phyloP scores from a whole-genome alignment of 1,284 basidiomycete species.

The Porodaedalea pini region DNA sequence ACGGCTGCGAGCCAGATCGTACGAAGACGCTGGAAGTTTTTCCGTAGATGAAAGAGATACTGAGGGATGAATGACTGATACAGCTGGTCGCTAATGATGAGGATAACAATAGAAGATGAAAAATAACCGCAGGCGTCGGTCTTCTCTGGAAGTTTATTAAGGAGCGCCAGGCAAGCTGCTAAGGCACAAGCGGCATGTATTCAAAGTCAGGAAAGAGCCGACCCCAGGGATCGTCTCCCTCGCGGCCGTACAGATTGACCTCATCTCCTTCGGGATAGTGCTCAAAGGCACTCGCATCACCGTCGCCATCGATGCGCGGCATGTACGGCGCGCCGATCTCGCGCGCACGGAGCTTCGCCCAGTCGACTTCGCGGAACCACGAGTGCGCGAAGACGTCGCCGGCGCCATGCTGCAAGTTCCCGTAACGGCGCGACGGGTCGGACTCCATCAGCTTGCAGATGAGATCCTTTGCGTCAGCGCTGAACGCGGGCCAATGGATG shows the following conservation, averaged over 20 bases:
- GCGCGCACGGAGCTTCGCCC: slow-evolving; percentile 78
- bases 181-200: slow-evolving; percentile 19
- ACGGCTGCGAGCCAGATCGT: too few relatives aligned
- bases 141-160: too few relatives aligned
- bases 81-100: too few relatives aligned
- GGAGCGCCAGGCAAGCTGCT: too few relatives aligned
- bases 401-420: slow-evolving; percentile 90
- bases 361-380: slow-evolving; percentile 98
- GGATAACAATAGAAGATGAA: too few relatives aligned
- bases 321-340: slow-evolving; percentile 69
- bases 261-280: slow-evolving; percentile 20
- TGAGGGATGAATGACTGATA: too few relatives aligned
- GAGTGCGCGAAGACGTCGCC: slow-evolving; percentile 92
- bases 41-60: too few relatives aligned
- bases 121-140: too few relatives aligned
- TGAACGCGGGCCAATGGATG: slow-evolving; percentile 92
- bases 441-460: slow-evolving; percentile 88
- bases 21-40: too few relatives aligned
- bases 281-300: slow-evolving; percentile 21
- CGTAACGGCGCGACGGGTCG: slow-evolving; percentile 89
- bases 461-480: slow-evolving; percentile 80
- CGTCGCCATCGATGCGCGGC: slow-evolving; percentile 20
- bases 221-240: slow-evolving; percentile 17
- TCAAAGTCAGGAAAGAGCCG: slow-evolving; percentile 20
- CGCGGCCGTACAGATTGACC: slow-evolving; percentile 15